Base-by-base conservation (phyloP, 352 stramenopile species). In the Phytophthora uliginosa region DNA sequence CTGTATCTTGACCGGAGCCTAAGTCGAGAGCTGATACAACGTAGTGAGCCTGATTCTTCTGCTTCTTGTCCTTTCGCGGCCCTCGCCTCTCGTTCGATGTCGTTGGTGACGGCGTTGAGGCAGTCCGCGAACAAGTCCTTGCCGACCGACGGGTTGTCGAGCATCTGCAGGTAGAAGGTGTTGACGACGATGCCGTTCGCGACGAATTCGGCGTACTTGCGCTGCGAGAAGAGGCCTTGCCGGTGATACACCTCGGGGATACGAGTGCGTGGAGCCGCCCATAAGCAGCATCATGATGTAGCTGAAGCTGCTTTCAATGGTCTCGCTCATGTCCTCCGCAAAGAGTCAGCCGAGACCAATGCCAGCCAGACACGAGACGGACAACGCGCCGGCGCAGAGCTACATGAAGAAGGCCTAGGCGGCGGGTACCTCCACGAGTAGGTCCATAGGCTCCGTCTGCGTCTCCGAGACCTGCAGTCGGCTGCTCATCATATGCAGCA, bases 151-250 rank as follows among this genome's bases (percentile, higher is more conserved):
- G 83, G 78, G 17, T 84, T 83, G 61, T 93, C 79, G 17, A 95
- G 78, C 77, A 86, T 82, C 64, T 94, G 86, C 36, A 95, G 65
- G 84, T 95, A 95, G 64, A 95, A 95, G 24, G 78, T 84, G 76
- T 95, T 94, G 65, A 95, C 82, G 31, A 95, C 89, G 53, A 93
- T 87, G 52, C 89, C 89, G 62, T 95, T 95, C 56, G 85, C 91
- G 69, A 95, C 94, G 73, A 93, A 94, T 65, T 95, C 89, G 52
- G 82, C 82, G 73, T 95, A 95, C 79, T 95, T 95, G 68, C 89
- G 84, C 67, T 89, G 85, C 62, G 86, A 84, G 75, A 94, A 95
- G 48, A 95, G 79, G 3, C 89, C 89, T 71, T 94, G 86, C 74
- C 93, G 86, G 51, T 86, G 86, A 79, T 95, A 95, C 18, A 95